phyloP scores from a whole-genome alignment of 768 basidiomycete genomes.

The Macrocybe gigantea region DNA sequence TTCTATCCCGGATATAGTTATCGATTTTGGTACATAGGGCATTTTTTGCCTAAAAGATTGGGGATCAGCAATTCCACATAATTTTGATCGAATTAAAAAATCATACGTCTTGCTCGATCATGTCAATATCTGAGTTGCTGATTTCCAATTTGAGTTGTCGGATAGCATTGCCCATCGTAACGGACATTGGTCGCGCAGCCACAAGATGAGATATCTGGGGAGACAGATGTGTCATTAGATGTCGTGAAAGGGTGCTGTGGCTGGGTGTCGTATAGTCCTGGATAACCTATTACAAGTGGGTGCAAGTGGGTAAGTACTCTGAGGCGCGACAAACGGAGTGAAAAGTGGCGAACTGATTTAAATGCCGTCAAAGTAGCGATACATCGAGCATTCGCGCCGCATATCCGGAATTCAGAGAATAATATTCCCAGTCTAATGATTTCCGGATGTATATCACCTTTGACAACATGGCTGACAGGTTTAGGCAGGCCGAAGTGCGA shows the following conservation, averaged over 20 bases:
- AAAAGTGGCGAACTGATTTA: slow-evolving; percentile 63
- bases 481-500: slow-evolving; percentile 82
- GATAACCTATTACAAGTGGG: slow-evolving; percentile 56
- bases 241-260: slow-evolving; percentile 82
- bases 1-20: slow-evolving; percentile 89
- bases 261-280: slow-evolving; percentile 85
- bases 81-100: not conserved
- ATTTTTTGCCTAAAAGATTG: slow-evolving; percentile 70
- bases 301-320: not conserved
- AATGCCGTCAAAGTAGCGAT: slow-evolving; percentile 90
- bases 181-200: slow-evolving; percentile 82
- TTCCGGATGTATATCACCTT: slow-evolving; percentile 88
- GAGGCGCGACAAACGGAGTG: slow-evolving; percentile 1
- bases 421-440: slow-evolving; percentile 83
- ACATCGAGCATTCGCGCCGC: slow-evolving; percentile 92
- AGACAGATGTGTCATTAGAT: slow-evolving; percentile 87
- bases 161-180: slow-evolving; percentile 93
- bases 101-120: slow-evolving; percentile 88
- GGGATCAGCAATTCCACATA: slow-evolving; percentile 4
- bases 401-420: slow-evolving; percentile 88
- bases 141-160: slow-evolving; percentile 95
- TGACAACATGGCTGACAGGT: slow-evolving; percentile 41
- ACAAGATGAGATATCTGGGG: slow-evolving; percentile 91
- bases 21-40: slow-evolving; percentile 81
- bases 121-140: slow-evolving; percentile 85